Evolutionary conservation across 805 yeast genomes (phyloP).

Genomic region (Ogataea polymorpha): DNA sequence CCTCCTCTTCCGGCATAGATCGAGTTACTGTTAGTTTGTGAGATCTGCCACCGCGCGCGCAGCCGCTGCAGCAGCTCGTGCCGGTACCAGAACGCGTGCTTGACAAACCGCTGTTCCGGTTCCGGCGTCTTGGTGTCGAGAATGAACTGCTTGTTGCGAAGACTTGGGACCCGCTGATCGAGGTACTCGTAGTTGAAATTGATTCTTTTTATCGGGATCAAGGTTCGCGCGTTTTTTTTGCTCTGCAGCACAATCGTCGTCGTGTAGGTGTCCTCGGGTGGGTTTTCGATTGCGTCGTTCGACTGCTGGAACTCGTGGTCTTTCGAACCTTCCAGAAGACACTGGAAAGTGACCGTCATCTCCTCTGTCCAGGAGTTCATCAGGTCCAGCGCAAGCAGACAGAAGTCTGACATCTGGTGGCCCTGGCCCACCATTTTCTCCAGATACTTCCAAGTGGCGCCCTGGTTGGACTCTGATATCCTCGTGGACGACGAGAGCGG

Average conservation of each 20-base stretch:
- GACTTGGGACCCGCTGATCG: conserved; percentile 62
- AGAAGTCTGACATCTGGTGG: conserved; percentile 48
- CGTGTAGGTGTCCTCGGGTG: conserved; percentile 17
- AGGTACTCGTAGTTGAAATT: conserved; percentile 41
- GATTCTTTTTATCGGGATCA: conserved; percentile 67
- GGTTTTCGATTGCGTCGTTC: conserved; percentile 15
- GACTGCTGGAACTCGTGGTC: conserved; percentile 25
- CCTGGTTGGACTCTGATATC: conserved; percentile 25
- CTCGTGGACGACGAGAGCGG: conserved; percentile 43
- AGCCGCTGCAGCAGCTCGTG: conserved; percentile 57
- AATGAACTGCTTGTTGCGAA: conserved; percentile 67
- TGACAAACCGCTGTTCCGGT: conserved; percentile 54
- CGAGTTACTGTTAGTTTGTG: conserved; percentile 26
- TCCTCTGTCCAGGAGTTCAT: conserved; percentile 77
- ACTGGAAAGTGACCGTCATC: conserved; percentile 32
- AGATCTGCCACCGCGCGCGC: conserved; percentile 62
- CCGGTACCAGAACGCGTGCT: conserved; percentile 79
- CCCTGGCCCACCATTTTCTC: conserved; percentile 29
- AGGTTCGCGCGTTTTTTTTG: conserved; percentile 44
- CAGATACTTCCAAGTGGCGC: conserved; percentile 33
- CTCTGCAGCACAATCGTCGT: conserved; percentile 21
- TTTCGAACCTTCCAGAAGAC: conserved; percentile 21
- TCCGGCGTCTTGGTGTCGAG: conserved; percentile 51
- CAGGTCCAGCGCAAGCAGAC: conserved; percentile 68
- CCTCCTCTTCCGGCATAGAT: conserved; percentile 44